Conservation (phyloP, 108 stramenopile species). For the Chaetoceros tenuissimus region DNA sequence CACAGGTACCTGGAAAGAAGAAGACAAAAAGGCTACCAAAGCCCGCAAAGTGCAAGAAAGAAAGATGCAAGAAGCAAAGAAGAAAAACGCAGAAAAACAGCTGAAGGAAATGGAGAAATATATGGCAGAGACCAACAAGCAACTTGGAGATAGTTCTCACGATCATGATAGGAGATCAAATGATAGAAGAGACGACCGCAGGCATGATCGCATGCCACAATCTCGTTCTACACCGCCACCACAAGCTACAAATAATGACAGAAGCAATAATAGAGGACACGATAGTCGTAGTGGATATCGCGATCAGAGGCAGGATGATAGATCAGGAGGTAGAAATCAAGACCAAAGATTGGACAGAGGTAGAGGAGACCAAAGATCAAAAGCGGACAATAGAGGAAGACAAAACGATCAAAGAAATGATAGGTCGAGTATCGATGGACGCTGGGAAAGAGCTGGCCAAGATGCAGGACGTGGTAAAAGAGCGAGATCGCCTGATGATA, state of each 20-base stretch:
- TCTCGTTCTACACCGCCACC: background rate
- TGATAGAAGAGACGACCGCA: no score
- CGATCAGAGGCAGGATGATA: background rate
- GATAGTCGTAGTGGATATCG: background rate
- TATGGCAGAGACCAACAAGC: slow-evolving; percentile 48
- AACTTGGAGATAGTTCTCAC: slow-evolving; percentile 30
- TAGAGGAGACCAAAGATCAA: background rate
- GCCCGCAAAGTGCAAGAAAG: slow-evolving; percentile 62
- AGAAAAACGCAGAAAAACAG: slow-evolving; percentile 54
- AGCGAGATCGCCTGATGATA: background rate
- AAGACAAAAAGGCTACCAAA: slow-evolving; percentile 48
- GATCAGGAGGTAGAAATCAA: background rate
- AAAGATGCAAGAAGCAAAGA: slow-evolving; percentile 44
- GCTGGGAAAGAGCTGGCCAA: background rate
- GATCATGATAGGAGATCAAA: background rate
- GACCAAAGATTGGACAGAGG: background rate
- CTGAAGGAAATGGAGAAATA: slow-evolving; percentile 65
- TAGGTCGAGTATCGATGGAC: background rate
- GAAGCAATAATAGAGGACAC: no score
- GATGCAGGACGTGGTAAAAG: background rate
- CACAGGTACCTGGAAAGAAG: slow-evolving; percentile 81
- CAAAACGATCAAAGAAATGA: background rate
- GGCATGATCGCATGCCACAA: no score
- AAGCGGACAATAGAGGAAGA: background rate
- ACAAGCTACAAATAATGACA: no score